These are phyloP conservation scores for Pestalotiopsis sp. DNA, from an alignment of 2,329 filamentous ascomycete genomes.

Conservation along the genomic window DNA sequence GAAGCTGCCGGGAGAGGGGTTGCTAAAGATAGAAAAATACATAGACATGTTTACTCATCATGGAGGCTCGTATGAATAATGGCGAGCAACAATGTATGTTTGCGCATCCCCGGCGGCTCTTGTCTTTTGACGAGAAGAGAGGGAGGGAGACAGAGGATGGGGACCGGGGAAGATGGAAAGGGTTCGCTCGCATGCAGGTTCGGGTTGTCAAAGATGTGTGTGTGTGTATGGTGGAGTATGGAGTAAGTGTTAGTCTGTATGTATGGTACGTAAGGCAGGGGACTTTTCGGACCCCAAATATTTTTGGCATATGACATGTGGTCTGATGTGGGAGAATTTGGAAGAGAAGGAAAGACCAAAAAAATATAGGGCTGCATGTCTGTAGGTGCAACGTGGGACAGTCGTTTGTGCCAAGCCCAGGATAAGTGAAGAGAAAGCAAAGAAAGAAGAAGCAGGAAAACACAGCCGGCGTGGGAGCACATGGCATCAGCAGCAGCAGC, in stretches of 20 bases:
- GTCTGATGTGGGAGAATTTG: background rate
- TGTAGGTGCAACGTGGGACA: background rate
- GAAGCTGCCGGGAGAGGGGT: too few relatives aligned
- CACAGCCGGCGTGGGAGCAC: background rate
- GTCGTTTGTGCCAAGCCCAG: background rate
- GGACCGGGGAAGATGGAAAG: background rate
- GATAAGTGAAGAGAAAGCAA: background rate
- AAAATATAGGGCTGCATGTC: background rate
- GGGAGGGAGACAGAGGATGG: background rate
- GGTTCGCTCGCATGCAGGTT: background rate
- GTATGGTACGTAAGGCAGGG: background rate
- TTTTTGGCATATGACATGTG: background rate
- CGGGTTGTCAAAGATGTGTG: background rate
- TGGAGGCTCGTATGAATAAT: background rate
- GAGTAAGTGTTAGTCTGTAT: too few relatives aligned
- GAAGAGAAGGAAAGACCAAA: background rate
- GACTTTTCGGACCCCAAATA: background rate
- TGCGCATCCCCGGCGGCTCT: background rate
- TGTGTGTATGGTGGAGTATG: background rate
- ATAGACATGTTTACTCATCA: too few relatives aligned
- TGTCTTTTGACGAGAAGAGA: background rate
- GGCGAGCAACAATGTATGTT: background rate
- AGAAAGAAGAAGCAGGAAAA: background rate
- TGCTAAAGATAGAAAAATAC: too few relatives aligned
- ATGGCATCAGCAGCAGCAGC: background rate